Evolutionary conservation across 345 rosid genomes (phyloP), one percentile per base, ranked within the genome.

Genomic region (Excoecaria agallocha): DNA sequence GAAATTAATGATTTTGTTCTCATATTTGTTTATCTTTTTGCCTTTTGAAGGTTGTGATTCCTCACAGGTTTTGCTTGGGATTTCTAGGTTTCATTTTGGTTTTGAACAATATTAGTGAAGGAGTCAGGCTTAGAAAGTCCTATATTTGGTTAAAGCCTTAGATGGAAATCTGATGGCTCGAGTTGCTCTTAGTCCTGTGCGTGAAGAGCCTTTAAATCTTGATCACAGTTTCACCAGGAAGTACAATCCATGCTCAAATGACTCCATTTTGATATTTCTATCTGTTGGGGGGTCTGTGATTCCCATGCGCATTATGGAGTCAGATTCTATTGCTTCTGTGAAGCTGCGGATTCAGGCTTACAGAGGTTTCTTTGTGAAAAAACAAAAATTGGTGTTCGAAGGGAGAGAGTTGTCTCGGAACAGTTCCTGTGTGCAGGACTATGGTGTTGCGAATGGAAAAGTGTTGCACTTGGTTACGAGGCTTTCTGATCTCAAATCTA

Each of bases 291-390:
- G 89, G 35, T 87, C 96, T 73, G 25, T 90, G 80, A 82, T 81
- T 71, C 91, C 93, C 0, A 85, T 88, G 86, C 76, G 61, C 66
- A 76, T 91, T 25, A 80, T 86, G 93, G 89, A 87, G 83, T 90
- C 88, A 0, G 96, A 88, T 77, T 88, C 89, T 8, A 83, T 93
- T 82, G 91, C 93, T 6, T 89, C 87, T 35, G 87, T 93, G 83
- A 93, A 90, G 84, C 82, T 90, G 76, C 86, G 92, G 81, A 90
- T 93, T 81, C 93, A 89, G 84, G 79, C 80, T 75, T 82, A 76
- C 69, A 85, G 83, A 77, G 96, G 95, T 0, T 79, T 88, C 82
- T 84, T 86, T 70, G 88, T 78, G 64, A 91, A 86, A 83, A 89
- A 82, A 80, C 95, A 84, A 83, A 93, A 79, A 72, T 83, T 93